phyloP scores from a whole-genome alignment of 768 basidiomycete species.

The Tylopilus plumbeoviolaceoides region DNA sequence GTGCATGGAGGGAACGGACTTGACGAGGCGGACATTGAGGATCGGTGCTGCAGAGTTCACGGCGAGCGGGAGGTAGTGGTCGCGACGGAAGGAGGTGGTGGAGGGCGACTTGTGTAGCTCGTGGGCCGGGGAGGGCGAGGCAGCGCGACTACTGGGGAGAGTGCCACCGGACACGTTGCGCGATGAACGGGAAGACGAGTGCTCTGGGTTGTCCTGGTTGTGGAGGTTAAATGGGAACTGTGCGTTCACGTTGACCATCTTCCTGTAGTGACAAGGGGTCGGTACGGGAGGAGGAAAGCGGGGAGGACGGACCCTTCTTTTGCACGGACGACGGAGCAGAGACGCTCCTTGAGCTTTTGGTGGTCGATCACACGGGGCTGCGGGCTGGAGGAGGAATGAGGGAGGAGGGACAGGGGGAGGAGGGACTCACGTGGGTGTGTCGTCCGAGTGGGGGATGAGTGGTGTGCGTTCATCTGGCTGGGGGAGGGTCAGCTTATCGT shows the following conservation, averaged over 20 bases:
- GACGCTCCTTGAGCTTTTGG: slow-evolving; percentile 46
- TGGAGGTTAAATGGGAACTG: slow-evolving; percentile 60
- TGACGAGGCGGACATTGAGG: slow-evolving; percentile 27
- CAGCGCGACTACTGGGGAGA: slow-evolving; percentile 12
- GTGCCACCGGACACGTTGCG: slow-evolving; percentile 35
- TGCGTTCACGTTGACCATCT: slow-evolving; percentile 68
- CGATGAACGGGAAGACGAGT: slow-evolving; percentile 26
- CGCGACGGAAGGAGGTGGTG: slow-evolving; percentile 18
- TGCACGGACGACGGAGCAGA: slow-evolving; percentile 53
- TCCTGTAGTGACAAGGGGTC: slow-evolving; percentile 34
- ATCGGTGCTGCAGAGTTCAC: slow-evolving; percentile 5
- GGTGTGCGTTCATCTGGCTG: slow-evolving; percentile 24
- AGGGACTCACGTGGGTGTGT: slow-evolving; percentile 23
- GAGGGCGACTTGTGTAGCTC: slow-evolving; percentile 22
- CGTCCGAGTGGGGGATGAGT: slow-evolving; percentile 27
- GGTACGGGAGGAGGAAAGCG: background rate
- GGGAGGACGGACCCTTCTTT: slow-evolving; percentile 51
- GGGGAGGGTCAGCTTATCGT: background rate
- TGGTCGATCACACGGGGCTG: slow-evolving; percentile 41
- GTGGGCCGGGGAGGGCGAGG: slow-evolving; percentile 20
- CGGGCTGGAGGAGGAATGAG: slow-evolving; percentile 14
- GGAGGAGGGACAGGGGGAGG: background rate
- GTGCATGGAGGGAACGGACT: slow-evolving; percentile 1
- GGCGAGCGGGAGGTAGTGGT: slow-evolving; percentile 10
- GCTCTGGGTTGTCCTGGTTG: slow-evolving; percentile 10